Evolutionary conservation across 768 basidiomycete genomes (phyloP).

Genomic region (Lentinula raphanica): DNA sequence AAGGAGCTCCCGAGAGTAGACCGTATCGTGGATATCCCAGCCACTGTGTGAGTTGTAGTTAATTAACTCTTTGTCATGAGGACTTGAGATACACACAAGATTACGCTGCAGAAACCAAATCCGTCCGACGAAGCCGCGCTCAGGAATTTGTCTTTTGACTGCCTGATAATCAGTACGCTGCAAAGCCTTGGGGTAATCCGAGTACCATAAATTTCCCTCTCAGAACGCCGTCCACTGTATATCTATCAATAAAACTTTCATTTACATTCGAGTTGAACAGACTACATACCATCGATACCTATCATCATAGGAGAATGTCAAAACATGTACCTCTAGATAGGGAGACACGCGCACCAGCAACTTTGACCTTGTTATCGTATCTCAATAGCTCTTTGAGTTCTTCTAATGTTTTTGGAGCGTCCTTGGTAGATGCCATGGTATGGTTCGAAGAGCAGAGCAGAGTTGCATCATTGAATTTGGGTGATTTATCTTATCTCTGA

Average conservation of each 20-base stretch:
- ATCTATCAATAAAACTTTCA: not conserved
- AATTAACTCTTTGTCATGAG: slow-evolving; percentile 6
- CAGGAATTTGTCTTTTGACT: slow-evolving; percentile 92
- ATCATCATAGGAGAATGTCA: not conserved
- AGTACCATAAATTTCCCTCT: slow-evolving; percentile 90
- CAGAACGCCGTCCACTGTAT: slow-evolving; percentile 83
- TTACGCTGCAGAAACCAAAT: slow-evolving; percentile 91
- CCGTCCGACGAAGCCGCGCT: slow-evolving; percentile 73
- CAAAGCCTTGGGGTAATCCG: not conserved
- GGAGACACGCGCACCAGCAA: slow-evolving; percentile 61
- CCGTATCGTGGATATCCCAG: slow-evolving; percentile 88
- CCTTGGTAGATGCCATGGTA: not conserved
- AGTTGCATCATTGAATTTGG: not conserved
- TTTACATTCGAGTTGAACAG: slow-evolving; percentile 10
- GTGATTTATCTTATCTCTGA: too few species aligned
- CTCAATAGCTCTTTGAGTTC: slow-evolving; percentile 52
- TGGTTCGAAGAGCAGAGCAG: not conserved
- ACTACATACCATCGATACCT: slow-evolving; percentile 81
- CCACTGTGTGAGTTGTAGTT: slow-evolving; percentile 39
- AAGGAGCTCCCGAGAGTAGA: slow-evolving; percentile 79
- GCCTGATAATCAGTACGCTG: slow-evolving; percentile 7
- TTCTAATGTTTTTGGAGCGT: slow-evolving; percentile 27
- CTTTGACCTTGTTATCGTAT: slow-evolving; percentile 82
- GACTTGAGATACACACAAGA: slow-evolving; percentile 60
- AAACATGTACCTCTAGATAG: not conserved